These are phyloP conservation scores for Termitomyces sp. DNA, from an alignment of 768 basidiomycete species.

Conservation along the genomic window DNA sequence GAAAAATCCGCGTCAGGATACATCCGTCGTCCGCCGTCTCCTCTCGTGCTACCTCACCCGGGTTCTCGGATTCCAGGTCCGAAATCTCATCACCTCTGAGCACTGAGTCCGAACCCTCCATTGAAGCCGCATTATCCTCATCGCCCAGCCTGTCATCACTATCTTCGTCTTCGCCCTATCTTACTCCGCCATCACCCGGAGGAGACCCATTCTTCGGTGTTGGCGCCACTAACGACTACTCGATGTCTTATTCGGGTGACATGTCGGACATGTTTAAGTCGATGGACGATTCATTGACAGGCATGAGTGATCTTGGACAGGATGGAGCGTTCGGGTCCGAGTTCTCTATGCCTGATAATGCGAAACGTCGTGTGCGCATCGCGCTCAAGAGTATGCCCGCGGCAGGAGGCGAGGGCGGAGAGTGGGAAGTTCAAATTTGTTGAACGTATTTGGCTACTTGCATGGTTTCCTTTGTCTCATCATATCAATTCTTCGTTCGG, in stretches of 20 bases:
- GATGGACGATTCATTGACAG: constrained; percentile 20
- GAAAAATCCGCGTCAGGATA: constrained; percentile 70
- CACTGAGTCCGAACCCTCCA: constrained; percentile 14
- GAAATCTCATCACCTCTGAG: constrained; percentile 22
- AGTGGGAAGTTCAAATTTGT: constrained; percentile 76
- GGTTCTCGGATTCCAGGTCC: constrained; percentile 19
- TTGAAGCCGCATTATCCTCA: constrained; percentile 20
- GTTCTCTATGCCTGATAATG: constrained; percentile 27
- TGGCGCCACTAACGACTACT: constrained; percentile 34
- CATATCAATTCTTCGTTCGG: constrained; percentile 5
- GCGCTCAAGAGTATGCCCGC: constrained; percentile 61
- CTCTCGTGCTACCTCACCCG: constrained; percentile 31
- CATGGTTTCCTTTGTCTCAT: not conserved
- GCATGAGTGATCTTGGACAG: constrained; percentile 23
- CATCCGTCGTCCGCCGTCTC: constrained; percentile 50
- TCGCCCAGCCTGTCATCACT: constrained; percentile 5
- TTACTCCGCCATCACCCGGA: constrained; percentile 29
- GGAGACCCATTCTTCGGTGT: constrained; percentile 59
- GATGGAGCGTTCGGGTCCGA: constrained; percentile 32
- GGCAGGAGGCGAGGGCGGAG: constrained; percentile 60
- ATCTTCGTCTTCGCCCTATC: constrained; percentile 25
- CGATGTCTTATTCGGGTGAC: constrained; percentile 27
- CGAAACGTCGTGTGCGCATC: constrained; percentile 56
- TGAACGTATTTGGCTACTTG: constrained; percentile 21
- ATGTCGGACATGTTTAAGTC: constrained; percentile 29